Conservation (phyloP, 2,329 filamentous ascomycete genomes). For the Colletotrichum sp. region DNA sequence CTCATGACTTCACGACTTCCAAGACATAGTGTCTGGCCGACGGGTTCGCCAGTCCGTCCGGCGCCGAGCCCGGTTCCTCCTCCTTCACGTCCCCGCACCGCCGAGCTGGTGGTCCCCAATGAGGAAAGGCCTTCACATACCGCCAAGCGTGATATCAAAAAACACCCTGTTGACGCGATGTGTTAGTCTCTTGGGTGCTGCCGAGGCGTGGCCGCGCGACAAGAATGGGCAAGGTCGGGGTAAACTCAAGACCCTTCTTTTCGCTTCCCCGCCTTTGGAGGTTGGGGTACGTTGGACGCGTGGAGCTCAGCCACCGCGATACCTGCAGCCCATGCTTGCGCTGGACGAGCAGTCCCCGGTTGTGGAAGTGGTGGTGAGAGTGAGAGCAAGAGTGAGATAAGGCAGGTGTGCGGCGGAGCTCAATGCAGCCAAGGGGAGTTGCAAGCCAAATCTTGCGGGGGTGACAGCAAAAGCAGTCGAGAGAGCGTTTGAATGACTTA, state of each 20-base stretch:
- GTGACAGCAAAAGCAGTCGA: background rate
- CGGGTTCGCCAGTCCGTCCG: background rate
- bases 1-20: background rate
- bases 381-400: background rate
- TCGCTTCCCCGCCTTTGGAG: background rate
- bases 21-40: background rate
- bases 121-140: slow-evolving; percentile 43
- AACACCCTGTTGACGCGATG: slow-evolving; percentile 57
- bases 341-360: background rate
- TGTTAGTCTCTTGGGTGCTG: slow-evolving; percentile 7
- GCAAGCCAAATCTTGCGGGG: background rate
- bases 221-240: background rate
- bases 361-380: background rate
- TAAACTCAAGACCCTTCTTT: background rate
- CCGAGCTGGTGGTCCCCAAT: slow-evolving; percentile 32
- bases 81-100: background rate
- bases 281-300: background rate
- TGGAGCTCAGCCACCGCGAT: slow-evolving; percentile 3
- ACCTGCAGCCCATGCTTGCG: background rate
- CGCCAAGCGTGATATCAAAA: slow-evolving; percentile 81
- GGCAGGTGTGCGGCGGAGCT: background rate
- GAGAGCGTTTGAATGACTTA: slow-evolving; percentile 32
- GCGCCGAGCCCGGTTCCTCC: background rate
- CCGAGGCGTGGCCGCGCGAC: background rate
- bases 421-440: background rate